Base-by-base conservation (phyloP, 2,329 filamentous ascomycete genomes). In the Trichophyton schoenleinii region DNA sequence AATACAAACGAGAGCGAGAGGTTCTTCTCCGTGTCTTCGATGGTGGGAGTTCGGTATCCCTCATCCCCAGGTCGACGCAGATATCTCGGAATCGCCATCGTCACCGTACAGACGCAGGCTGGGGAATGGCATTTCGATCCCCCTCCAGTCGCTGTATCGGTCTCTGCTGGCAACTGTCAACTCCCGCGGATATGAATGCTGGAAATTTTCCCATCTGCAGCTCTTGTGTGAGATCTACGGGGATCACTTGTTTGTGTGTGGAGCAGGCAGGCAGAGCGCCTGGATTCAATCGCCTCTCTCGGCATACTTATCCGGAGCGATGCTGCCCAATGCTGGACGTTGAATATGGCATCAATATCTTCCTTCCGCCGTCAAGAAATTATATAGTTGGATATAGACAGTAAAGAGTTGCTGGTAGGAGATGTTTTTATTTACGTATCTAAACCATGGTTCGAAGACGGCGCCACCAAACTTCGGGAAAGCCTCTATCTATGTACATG, bases 1-100 rank as follows among this genome's bases (percentile, higher is more conserved):
- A 8, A 41, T 36, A 22, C 9, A n/a, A 38, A 59, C 18, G 52
- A 13, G 36, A 58, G 28, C 42, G 66, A 64, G 3, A 59, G 58
- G n/a, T 20, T 55, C 62, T 64, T 42, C 61, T 75, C 70, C 5
- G 72, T 68, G 67, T 78, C 76, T 68, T 78, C 76, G 44, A 77
- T 73, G 2, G 73, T 75, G 7, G 76, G 76, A 0, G 76, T 78
- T 31, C 74, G 71, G 66, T 74, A 78, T 3, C 76, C 75, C 42
- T 78, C 75, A 31, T 76, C 71, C 20, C 74, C 75, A 1, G 72
- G 74, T 34, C 60, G 70, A 58, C 70, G 67, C 66, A 74, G 65
- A 60, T 76, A 70, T 52, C 74, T 65, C 44, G 72, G 71, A 25
- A 63, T 44, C 18, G 44, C 49, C 49, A 53, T 53, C 31, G 22